Conservation (phyloP, 345 rosid species). For the Kandelia obovata region DNA sequence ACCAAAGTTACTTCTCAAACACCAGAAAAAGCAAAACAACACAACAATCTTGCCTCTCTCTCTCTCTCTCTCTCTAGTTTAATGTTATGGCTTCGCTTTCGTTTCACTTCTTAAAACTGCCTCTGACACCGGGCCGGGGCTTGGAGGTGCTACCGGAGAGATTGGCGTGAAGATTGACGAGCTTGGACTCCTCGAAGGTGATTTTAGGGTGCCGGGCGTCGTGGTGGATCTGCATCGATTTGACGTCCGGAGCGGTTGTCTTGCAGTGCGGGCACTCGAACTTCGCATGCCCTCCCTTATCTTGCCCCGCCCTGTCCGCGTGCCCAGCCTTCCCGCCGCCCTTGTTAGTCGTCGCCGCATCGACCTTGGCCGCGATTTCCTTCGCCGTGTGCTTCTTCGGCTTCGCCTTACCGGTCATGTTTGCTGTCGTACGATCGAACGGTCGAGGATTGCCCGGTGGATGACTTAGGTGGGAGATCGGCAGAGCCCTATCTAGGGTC, state of each 20-base stretch:
- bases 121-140: conserved; percentile 42
- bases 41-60: no score
- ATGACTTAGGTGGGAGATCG: not conserved
- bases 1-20: no score
- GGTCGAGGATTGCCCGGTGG: not conserved
- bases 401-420: conserved; percentile 94
- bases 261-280: conserved; percentile 93
- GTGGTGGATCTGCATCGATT: conserved; percentile 93
- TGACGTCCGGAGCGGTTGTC: conserved; percentile 63
- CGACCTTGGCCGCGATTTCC: conserved; percentile 79
- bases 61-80: no score
- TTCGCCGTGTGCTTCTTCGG: conserved; percentile 99
- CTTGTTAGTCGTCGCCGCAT: conserved; percentile 84
- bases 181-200: conserved; percentile 62
- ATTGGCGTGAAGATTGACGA: conserved; percentile 56
- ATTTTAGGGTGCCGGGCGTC: conserved; percentile 83
- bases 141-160: conserved; percentile 14
- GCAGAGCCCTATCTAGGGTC: not conserved
- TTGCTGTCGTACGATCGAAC: not conserved
- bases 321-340: conserved; percentile 94
- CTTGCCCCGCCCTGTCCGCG: conserved; percentile 60
- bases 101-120: conserved; percentile 45
- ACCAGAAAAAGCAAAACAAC: no score
- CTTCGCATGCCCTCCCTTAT: conserved; percentile 92
- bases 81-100: not conserved